Base-by-base conservation (phyloP, 1,284 basidiomycete genomes). In the Leccinum fuscescens region DNA sequence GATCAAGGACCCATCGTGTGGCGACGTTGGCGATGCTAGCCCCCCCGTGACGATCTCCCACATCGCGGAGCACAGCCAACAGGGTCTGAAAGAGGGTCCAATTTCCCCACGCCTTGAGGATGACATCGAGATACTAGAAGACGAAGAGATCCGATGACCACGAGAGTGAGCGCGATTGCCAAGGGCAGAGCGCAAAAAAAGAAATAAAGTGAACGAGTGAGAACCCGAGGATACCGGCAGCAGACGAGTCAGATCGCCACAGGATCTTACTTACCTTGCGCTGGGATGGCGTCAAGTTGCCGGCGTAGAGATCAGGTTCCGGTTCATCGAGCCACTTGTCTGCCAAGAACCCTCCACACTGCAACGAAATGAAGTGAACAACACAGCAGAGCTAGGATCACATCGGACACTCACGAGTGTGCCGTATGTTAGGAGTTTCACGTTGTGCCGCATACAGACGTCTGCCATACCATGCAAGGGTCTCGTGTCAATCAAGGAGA, bases 331-430 rank as follows among this genome's bases (percentile, higher is more conserved):
- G 78, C 89, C 90, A 93, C 63, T 81, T 80, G 71, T 93, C 90
- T 0, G 90, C 78, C 53, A 93, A 78, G 70, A 93, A 92, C 5
- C 90, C 91, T 7, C 90, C 90, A 65, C 91, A 93, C 90, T 93
- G 65, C 63, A 62, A 60, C 54, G 20, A 37, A 31, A 14, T 6
- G n/a, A 27, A 53, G 54, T 63, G 55, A 57, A 56, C 4, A 35
- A 54, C 15, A 27, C 12, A 29, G 64, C 60, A 60, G 46, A 29
- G 55, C 39, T 33, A 24, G 12, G 22, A 49, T 37, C 14, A 27
- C 3, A 49, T 57, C 37, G 20, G 58, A 50, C 33, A 61, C 86
- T 64, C 65, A 92, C 91, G 65, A 93, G 71, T 0, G 90, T 89
- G 14, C 90, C 91, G 69, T 93, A 93, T 31, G 92, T 92, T 42